Evolutionary conservation across 441 rosid species (phyloP).

Genomic region (Gossypium laxum): DNA sequence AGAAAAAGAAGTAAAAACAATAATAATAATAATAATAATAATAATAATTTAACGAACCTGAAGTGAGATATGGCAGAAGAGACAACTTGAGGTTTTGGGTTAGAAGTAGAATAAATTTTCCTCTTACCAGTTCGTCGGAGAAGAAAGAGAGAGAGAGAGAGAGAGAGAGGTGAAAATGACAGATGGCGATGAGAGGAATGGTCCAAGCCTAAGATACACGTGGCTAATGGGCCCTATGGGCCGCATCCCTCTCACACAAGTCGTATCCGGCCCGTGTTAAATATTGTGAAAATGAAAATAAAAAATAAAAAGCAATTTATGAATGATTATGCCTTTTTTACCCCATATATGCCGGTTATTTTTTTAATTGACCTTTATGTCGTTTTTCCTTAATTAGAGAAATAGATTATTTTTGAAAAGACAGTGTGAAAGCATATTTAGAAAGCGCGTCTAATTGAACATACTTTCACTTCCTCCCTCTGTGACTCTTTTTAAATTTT

Average conservation of each 20-base stretch:
- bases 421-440: no score
- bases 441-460: no score
- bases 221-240: conserved; percentile 6
- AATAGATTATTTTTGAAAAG: no score
- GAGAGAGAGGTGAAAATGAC: not conserved
- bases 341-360: no score
- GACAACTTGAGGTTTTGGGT: not conserved
- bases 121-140: not conserved
- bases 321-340: no score
- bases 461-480: no score
- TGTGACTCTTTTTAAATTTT: accelerated
- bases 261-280: not conserved
- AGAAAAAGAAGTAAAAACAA: not conserved
- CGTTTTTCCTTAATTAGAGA: no score
- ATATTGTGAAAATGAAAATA: no score
- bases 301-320: no score
- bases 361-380: no score
- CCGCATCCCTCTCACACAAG: not conserved
- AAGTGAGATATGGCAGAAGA: not conserved
- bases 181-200: not conserved
- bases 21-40: not conserved
- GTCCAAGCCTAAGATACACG: conserved; percentile 11
- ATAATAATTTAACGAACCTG: conserved; percentile 13
- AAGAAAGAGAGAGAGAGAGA: not conserved
- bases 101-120: not conserved